Base-by-base conservation (phyloP, 75 land plant species). In the Isoetes taiwanensis region DNA sequence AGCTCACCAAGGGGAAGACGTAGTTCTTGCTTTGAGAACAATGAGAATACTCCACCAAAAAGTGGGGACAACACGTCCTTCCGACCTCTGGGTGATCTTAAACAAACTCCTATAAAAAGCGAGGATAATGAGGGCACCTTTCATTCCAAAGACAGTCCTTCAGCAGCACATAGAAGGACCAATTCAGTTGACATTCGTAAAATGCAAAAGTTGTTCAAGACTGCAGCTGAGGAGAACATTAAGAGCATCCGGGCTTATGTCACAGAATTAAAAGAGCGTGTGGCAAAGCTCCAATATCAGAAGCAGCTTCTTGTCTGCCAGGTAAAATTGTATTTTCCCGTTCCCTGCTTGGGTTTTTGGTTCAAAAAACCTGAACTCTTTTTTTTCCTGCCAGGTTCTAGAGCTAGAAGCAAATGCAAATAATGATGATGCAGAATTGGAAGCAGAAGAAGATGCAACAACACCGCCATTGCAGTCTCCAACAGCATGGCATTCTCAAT, bases 191-290 rank as follows among this genome's bases (percentile, higher is more conserved):
- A 88, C 71, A 82, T 94, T 62, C 73, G 67, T 38, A 94, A 88
- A 66, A 94, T 94, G 90, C 96, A 88, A 67, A 81, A 77, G 43
- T 76, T 94, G 95, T 94, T 88, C 52, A 81, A 88, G 63, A 94
- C 81, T 66, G 99, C 99, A 41, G 96, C 99, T 39, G 99, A 94
- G 53, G 96, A 94, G 62, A 94, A 94, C 61, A 84, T 88, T 30
- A 75, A 80, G 65, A 94, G 82, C 74, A 88, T 94, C 58, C 69
- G 80, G 57, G 73, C 90, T 11, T 94, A 94, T 68, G 99, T 94
- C 1, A 94, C 90, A n/a, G 99, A 94, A 54, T 70, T 94, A 28
- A 88, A 94, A 68, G 99, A 94, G 58, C 76, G 99, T 54, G 96
- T 94, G 32, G 99, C 99, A 20, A 86, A 90, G 65, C 80, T 90